Conservation (phyloP, 192 early-diverging fungal genomes). For the Rhizophagus sp. region DNA sequence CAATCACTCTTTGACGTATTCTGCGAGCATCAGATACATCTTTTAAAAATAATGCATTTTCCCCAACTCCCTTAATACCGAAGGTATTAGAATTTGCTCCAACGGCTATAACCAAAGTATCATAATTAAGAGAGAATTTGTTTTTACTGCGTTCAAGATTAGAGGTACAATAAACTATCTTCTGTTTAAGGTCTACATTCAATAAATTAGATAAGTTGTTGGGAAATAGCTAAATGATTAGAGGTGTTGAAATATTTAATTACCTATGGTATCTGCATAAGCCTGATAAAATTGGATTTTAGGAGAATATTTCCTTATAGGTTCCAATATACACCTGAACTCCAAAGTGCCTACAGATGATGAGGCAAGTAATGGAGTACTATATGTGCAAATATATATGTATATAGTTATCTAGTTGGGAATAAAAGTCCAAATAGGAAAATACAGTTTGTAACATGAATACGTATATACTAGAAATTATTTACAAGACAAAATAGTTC, state of each 20-base stretch:
- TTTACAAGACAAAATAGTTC: slow-evolving; percentile 18
- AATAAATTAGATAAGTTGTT: neutral
- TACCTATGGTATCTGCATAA: slow-evolving; percentile 52
- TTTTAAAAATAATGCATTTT: slow-evolving; percentile 84
- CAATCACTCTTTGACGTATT: slow-evolving; percentile 78
- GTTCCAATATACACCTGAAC: slow-evolving; percentile 84
- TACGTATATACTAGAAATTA: neutral
- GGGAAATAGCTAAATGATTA: too few relatives aligned
- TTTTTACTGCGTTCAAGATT: slow-evolving; percentile 37
- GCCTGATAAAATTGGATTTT: slow-evolving; percentile 71
- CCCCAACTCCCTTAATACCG: slow-evolving; percentile 79
- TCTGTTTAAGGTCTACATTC: slow-evolving; percentile 42
- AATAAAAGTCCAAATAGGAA: slow-evolving; percentile 67
- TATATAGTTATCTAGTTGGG: slow-evolving; percentile 45
- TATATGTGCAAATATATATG: slow-evolving; percentile 28
- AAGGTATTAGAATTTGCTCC: slow-evolving; percentile 85
- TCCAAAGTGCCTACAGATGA: slow-evolving; percentile 85
- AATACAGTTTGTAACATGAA: neutral
- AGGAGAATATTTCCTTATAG: slow-evolving; percentile 60
- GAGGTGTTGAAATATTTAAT: neutral
- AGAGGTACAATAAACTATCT: slow-evolving; percentile 43
- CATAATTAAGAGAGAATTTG: slow-evolving; percentile 64
- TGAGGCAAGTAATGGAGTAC: slow-evolving; percentile 84
- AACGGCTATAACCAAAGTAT: slow-evolving; percentile 80
- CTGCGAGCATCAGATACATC: slow-evolving; percentile 82